Evolutionary conservation across 352 stramenopile species (phyloP).

Genomic region (Paralagenidium karlingii): DNA sequence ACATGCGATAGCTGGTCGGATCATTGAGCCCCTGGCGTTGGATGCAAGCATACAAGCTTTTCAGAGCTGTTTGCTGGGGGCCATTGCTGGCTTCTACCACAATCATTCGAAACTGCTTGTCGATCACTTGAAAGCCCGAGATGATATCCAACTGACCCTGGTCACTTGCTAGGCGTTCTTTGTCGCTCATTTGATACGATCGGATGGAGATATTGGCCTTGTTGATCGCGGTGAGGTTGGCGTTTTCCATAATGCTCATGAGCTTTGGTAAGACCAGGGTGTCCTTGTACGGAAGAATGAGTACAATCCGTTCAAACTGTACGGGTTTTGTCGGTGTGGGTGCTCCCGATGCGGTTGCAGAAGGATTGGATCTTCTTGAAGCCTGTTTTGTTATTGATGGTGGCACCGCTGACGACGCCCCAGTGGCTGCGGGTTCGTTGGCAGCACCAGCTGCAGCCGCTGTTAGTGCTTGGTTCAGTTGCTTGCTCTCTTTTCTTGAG

Average conservation of each 20-base stretch:
- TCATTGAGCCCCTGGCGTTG: conserved; percentile 20
- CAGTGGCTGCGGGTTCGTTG: too few relatives aligned
- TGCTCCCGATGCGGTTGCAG: neutral
- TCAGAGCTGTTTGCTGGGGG: conserved; percentile 28
- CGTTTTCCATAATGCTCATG: conserved; percentile 28
- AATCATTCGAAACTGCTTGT: conserved; percentile 76
- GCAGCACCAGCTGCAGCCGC: too few relatives aligned
- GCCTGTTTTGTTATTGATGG: too few relatives aligned
- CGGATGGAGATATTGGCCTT: conserved; percentile 40
- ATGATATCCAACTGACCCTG: conserved; percentile 64
- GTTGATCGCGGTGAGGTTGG: conserved; percentile 52
- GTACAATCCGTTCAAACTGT: conserved; percentile 57
- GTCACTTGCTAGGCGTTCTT: conserved; percentile 36
- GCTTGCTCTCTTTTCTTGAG: too few relatives aligned
- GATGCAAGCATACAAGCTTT: conserved; percentile 28
- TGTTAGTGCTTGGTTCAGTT: too few relatives aligned
- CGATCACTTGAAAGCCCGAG: conserved; percentile 80
- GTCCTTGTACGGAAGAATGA: conserved; percentile 81
- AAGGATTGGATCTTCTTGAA: neutral
- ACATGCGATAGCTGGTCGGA: conserved; percentile 31
- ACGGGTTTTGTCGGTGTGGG: neutral
- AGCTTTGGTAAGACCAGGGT: conserved; percentile 29
- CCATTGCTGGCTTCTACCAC: conserved; percentile 62
- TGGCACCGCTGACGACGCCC: too few relatives aligned
- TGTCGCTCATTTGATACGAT: conserved; percentile 63